Evolutionary conservation across 495 filamentous ascomycete species (phyloP).

Genomic region (Hypoxylon intermedium): DNA sequence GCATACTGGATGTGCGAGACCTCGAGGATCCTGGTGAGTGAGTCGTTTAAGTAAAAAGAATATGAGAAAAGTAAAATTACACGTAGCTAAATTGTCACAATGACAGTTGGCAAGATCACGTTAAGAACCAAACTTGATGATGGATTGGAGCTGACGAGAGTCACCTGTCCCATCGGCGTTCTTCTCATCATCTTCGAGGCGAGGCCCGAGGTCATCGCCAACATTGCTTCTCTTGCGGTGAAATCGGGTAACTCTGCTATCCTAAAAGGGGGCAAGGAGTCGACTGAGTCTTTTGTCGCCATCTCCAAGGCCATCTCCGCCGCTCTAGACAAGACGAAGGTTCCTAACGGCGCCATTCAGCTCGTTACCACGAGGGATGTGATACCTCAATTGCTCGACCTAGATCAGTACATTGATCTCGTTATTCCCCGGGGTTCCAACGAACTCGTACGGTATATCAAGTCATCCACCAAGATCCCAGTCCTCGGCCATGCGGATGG

Average conservation of each 20-base stretch:
- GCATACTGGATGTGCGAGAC: constrained; percentile 85
- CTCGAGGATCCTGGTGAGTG: constrained; percentile 85
- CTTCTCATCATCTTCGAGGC: constrained; percentile 98
- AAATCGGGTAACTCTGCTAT: constrained; percentile 98
- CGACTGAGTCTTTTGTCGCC: constrained; percentile 86
- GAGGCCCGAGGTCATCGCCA: constrained; percentile 97
- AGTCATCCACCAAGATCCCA: constrained; percentile 88
- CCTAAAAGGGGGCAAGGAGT: constrained; percentile 96
- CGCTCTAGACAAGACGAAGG: constrained; percentile 75
- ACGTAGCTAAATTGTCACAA: background rate
- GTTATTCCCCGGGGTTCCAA: constrained; percentile 95
- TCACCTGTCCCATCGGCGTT: constrained; percentile 93
- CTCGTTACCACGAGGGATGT: constrained; percentile 90
- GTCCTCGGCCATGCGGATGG: constrained; percentile 97
- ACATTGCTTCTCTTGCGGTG: constrained; percentile 94
- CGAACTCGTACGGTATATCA: constrained; percentile 89
- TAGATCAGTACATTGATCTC: constrained; percentile 88
- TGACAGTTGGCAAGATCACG: constrained; percentile 80
- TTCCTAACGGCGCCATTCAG: constrained; percentile 87
- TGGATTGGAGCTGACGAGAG: constrained; percentile 79
- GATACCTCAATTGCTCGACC: constrained; percentile 80
- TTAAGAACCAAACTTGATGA: constrained; percentile 88
- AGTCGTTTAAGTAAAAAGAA: background rate
- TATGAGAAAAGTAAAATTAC: background rate
- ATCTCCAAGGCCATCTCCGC: constrained; percentile 85